Evolutionary conservation across 208 protist species (phyloP), one percentile per base, ranked within the genome.

Genomic region (Acanthamoeba royreba): DNA sequence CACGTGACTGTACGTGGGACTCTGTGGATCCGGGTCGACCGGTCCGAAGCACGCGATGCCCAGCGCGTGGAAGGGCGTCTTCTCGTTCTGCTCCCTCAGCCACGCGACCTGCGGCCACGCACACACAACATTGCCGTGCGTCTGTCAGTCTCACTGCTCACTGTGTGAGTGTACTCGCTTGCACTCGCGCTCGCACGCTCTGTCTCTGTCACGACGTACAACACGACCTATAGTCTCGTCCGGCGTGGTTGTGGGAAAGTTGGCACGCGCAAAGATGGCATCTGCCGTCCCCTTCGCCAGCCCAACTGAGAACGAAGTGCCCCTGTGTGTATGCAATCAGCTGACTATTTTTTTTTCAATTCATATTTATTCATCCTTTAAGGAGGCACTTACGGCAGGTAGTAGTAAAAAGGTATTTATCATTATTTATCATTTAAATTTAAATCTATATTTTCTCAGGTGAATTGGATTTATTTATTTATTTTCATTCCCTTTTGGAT

Each of bases 31-130:
- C 2, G 97, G 52, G 55, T 97, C 95, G 3, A 97, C 43, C 55
- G 97, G 97, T 4, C 97, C 97, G 88, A 98, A 98, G 3, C 93
- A 95, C 19, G 97, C 97, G 28, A 98, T 55, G 40, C 97, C 97
- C 35, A 98, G 45, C 0, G 93, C 47, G 40, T 88, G 2, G 66
- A 95, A 96, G 28, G 72, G 45, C 63, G 69, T 93, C 85, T 93
- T 86, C 49, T 45, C 46, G 69, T 49, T 52, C 79, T 53, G 88
- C 42, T 77, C 55, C 53, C 3, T 31, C 79, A 91, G 42, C 79
- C 45, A 45, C 2, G 33, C 45, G n/a, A 58, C 33, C 66, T n/a
- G n/a, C n/a, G n/a, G n/a, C 11, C 2, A 5, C n/a, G n/a, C 5
- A 0, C 17, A 35, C 28, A 72, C 1, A 1, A 0, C 13, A 72